Evolutionary conservation across 2,329 filamentous ascomycete genomes (phyloP).

Genomic region (Conoideocrella luteorostrata): DNA sequence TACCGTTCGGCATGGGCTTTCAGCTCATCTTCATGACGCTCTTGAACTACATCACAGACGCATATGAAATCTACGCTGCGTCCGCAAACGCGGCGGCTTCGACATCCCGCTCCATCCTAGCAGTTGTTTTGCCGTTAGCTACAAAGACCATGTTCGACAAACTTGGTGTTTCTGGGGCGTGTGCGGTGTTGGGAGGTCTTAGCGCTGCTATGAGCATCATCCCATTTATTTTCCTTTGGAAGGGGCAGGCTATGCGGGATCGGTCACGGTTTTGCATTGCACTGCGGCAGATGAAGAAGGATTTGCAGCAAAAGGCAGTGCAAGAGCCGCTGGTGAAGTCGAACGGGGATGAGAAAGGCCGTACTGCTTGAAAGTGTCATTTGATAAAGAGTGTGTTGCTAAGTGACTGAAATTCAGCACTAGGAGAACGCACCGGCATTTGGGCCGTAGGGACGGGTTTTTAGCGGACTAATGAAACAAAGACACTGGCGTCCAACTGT

Average conservation of each 20-base stretch:
- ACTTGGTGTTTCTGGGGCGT: slow-evolving; percentile 44
- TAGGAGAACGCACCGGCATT: not conserved
- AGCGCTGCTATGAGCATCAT: slow-evolving; percentile 44
- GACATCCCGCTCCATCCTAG: slow-evolving; percentile 88
- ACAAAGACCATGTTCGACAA: slow-evolving; percentile 42
- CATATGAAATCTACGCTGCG: slow-evolving; percentile 62
- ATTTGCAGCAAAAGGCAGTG: slow-evolving; percentile 34
- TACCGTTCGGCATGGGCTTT: slow-evolving; percentile 57
- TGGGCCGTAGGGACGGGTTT: no score
- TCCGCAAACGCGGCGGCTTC: slow-evolving; percentile 79
- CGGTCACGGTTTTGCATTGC: slow-evolving; percentile 57
- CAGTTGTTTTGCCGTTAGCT: slow-evolving; percentile 60
- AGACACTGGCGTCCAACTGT: not conserved
- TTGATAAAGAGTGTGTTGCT: no score
- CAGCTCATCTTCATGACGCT: slow-evolving; percentile 58
- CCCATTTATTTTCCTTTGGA: slow-evolving; percentile 49
- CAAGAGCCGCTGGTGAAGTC: slow-evolving; percentile 22
- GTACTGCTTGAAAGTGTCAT: not conserved
- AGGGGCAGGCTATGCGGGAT: slow-evolving; percentile 47
- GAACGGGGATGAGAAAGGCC: not conserved
- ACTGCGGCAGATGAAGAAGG: slow-evolving; percentile 44
- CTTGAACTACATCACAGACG: slow-evolving; percentile 59
- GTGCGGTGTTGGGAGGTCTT: slow-evolving; percentile 44
- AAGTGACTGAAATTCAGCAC: not conserved
- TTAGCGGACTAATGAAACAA: no score